These are phyloP conservation scores for Coemansia sp. DNA, from an alignment of 192 early-diverging fungal species.

Conservation along the genomic window DNA sequence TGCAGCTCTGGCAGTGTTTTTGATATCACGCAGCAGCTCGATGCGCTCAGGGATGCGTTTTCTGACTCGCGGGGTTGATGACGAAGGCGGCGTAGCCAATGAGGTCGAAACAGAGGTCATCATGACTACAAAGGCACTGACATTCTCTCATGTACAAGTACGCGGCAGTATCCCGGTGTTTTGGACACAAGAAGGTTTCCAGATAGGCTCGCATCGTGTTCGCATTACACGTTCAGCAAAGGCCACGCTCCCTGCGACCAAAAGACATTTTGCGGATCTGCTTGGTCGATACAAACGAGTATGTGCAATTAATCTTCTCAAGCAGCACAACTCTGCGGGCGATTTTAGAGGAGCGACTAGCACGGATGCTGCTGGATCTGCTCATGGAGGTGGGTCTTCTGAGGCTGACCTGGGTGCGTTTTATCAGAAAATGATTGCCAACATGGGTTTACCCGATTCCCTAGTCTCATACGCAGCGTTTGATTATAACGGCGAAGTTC, in stretches of 20 bases:
- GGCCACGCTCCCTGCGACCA: constrained; percentile 79
- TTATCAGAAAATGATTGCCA: constrained; percentile 55
- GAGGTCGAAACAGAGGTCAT: constrained; percentile 97
- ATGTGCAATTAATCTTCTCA: constrained; percentile 76
- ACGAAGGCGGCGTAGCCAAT: constrained; percentile 96
- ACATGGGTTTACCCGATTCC: constrained; percentile 42
- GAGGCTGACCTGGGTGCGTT: constrained; percentile 69
- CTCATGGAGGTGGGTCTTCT: constrained; percentile 17
- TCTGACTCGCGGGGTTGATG: constrained; percentile 93
- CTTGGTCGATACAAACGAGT: constrained; percentile 69
- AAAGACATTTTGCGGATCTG: constrained; percentile 71
- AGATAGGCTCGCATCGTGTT: constrained; percentile 79
- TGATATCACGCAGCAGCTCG: constrained; percentile 49
- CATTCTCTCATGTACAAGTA: constrained; percentile 77
- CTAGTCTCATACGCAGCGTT: constrained; percentile 67
- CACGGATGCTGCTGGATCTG: constrained; percentile 8
- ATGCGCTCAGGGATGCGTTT: constrained; percentile 81
- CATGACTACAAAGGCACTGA: constrained; percentile 53
- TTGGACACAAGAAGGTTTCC: constrained; percentile 93
- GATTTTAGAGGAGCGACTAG: constrained; percentile 10
- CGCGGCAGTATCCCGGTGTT: constrained; percentile 90
- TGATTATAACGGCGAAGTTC: constrained; percentile 80
- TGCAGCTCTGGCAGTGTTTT: constrained; percentile 13
- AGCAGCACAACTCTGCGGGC: constrained; percentile 50
- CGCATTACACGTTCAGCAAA: constrained; percentile 76